Evolutionary conservation across 352 stramenopile species (phyloP).

Genomic region (Saprolegnia diclina): DNA sequence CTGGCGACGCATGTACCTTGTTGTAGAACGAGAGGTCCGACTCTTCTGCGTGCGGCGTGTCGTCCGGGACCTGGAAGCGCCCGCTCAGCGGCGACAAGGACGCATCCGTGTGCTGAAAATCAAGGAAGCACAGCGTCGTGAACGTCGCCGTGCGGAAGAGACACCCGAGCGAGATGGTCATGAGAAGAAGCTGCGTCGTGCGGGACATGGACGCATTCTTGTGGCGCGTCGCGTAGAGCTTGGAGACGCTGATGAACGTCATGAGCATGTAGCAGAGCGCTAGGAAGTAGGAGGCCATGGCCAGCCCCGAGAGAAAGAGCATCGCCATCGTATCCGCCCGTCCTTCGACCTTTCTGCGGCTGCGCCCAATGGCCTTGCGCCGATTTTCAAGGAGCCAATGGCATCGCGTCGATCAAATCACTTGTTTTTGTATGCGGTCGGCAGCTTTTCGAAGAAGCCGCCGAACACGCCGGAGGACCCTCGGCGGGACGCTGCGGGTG

Average conservation of each 20-base stretch:
- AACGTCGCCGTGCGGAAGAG: slow-evolving; percentile 83
- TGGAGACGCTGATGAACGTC: slow-evolving; percentile 72
- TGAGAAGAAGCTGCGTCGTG: slow-evolving; percentile 74
- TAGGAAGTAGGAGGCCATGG: slow-evolving; percentile 85
- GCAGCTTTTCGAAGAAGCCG: neutral
- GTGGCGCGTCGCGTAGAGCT: slow-evolving; percentile 26
- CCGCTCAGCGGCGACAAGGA: slow-evolving; percentile 26
- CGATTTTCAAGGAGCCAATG: neutral
- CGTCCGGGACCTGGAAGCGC: slow-evolving; percentile 17
- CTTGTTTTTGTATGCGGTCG: neutral
- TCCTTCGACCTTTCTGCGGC: no score
- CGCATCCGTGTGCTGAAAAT: slow-evolving; percentile 49
- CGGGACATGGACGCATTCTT: slow-evolving; percentile 43
- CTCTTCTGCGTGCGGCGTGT: slow-evolving; percentile 33
- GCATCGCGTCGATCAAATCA: neutral
- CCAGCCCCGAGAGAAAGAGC: slow-evolving; percentile 84
- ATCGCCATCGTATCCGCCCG: slow-evolving; percentile 10
- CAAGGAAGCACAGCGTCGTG: slow-evolving; percentile 82
- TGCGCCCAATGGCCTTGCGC: neutral
- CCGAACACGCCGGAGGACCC: no score
- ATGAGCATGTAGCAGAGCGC: slow-evolving; percentile 81
- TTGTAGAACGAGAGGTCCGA: slow-evolving; percentile 85
- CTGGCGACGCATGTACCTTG: slow-evolving; percentile 34
- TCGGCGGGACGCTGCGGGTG: no score
- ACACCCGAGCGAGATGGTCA: slow-evolving; percentile 76